A percentile compares a stretch with the other conserved stretches of the same genome.
These are phyloP conservation scores for Macrophomina pseudophaseolina DNA, from an alignment of 2,329 filamentous ascomycete genomes.

Conservation along the genomic window DNA sequence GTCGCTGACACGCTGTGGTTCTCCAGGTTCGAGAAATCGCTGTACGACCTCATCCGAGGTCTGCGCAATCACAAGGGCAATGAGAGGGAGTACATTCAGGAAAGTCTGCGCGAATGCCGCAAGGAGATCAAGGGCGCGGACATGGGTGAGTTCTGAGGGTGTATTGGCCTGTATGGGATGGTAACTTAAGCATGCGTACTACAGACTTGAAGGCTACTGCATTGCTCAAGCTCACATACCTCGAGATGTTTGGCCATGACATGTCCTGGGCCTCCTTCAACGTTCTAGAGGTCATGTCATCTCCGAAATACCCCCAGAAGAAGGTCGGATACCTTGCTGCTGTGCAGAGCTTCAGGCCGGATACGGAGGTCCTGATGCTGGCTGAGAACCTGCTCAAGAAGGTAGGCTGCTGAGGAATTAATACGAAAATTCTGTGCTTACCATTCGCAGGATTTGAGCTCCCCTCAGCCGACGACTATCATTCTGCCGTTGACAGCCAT, in stretches of 20 bases:
- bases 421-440: neutral
- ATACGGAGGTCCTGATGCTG: conserved; percentile 97
- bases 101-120: conserved; percentile 92
- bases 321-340: conserved; percentile 93
- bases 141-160: conserved; percentile 63
- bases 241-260: conserved; percentile 98
- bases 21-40: conserved; percentile 94
- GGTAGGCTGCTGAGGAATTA: conserved; percentile 49
- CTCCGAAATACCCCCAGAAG: conserved; percentile 92
- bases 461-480: conserved; percentile 75
- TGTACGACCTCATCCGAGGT: conserved; percentile 97
- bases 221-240: conserved; percentile 91
- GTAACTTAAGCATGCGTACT: conserved; percentile 39
- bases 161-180: conserved; percentile 41
- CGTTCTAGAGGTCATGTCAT: conserved; percentile 98
- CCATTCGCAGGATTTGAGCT: conserved; percentile 68
- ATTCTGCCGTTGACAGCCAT: conserved; percentile 85
- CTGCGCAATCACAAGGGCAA: conserved; percentile 93
- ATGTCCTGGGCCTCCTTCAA: conserved; percentile 99
- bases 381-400: conserved; percentile 97
- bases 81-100: conserved; percentile 93
- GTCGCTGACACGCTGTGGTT: conserved; percentile 10
- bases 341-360: conserved; percentile 92
- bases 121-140: conserved; percentile 90
- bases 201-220: conserved; percentile 91